Percentiles rank a stretch among this genome's conserved stretches.
Conservation (phyloP, 805 yeast genomes). For the Grigorovia transvaalensis region DNA sequence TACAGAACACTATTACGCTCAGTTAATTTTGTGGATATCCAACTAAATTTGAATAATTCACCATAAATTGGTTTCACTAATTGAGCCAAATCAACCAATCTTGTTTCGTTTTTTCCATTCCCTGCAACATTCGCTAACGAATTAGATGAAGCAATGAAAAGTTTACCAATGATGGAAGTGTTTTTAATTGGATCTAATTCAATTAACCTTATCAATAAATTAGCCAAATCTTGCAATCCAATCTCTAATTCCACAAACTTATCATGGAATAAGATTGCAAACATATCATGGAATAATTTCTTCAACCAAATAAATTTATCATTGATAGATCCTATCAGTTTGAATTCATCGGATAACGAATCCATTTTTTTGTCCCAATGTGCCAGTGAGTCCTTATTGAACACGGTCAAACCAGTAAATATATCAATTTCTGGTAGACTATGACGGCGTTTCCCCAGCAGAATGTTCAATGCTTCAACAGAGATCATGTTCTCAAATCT, state of each 20-base stretch:
- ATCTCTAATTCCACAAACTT: conserved; percentile 1
- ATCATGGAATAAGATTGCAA: conserved; percentile 7
- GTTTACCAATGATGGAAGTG: conserved; percentile 13
- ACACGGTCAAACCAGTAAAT: conserved; percentile 1
- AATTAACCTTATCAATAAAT: conserved; percentile 6
- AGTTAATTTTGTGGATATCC: conserved; percentile 23
- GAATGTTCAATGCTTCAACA: conserved; percentile 11
- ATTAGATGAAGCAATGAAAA: conserved; percentile 13
- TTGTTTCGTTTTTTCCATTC: conserved; percentile 12
- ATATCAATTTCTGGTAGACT: not conserved
- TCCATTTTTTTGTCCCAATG: conserved; percentile 10
- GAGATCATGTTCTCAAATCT: conserved; percentile 2
- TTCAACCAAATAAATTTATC: conserved; percentile 19
- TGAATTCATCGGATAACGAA: conserved; percentile 8
- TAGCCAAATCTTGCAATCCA: conserved; percentile 3
- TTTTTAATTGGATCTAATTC: not conserved
- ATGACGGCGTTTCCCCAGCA: conserved; percentile 5
- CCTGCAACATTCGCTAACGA: conserved; percentile 6
- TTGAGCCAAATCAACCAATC: conserved; percentile 13
- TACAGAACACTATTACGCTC: conserved; percentile 14
- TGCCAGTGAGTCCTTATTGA: conserved; percentile 8
- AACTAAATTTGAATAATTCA: conserved; percentile 23
- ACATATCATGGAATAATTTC: conserved; percentile 11
- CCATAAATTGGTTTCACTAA: conserved; percentile 7
- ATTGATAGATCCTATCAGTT: conserved; percentile 6